These are phyloP conservation scores for Raffaelea albimanens DNA, from an alignment of 2,329 filamentous ascomycete genomes.

Conservation along the genomic window DNA sequence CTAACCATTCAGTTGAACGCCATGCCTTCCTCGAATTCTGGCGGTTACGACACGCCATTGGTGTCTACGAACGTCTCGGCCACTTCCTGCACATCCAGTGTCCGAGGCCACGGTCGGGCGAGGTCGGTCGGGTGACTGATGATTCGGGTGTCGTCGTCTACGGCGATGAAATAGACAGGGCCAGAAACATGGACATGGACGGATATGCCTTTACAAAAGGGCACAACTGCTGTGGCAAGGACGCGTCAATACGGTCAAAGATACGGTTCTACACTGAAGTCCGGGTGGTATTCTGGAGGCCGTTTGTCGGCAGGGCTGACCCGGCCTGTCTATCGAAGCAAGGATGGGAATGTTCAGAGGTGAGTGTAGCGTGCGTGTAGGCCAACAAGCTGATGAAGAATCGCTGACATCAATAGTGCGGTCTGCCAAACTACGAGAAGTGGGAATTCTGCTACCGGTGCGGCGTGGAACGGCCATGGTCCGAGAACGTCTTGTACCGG, in stretches of 20 bases:
- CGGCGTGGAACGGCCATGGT: constrained; percentile 1
- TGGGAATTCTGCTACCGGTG: constrained; percentile 2
- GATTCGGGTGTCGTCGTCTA: not conserved
- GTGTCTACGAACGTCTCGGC: not conserved
- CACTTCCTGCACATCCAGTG: not conserved
- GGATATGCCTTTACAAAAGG: not conserved
- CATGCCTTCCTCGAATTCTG: constrained; percentile 3
- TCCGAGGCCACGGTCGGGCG: not conserved
- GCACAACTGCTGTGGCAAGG: too few species aligned
- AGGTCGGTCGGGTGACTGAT: not conserved
- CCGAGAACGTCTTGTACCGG: not conserved
- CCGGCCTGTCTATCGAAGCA: not conserved
- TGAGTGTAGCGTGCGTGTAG: not conserved
- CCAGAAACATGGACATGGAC: not conserved
- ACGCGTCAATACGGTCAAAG: too few species aligned
- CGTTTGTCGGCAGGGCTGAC: not conserved
- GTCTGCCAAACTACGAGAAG: constrained; percentile 1
- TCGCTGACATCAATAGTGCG: not conserved
- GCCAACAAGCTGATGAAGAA: too few species aligned
- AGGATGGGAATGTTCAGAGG: constrained; percentile 2
- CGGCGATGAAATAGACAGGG: not conserved
- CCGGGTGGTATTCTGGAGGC: not conserved
- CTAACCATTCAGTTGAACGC: not conserved
- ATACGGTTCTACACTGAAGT: not conserved
- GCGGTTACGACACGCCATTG: not conserved